Evolutionary conservation across 2,329 filamentous ascomycete species (phyloP).

Genomic region (Graphium sp.): DNA sequence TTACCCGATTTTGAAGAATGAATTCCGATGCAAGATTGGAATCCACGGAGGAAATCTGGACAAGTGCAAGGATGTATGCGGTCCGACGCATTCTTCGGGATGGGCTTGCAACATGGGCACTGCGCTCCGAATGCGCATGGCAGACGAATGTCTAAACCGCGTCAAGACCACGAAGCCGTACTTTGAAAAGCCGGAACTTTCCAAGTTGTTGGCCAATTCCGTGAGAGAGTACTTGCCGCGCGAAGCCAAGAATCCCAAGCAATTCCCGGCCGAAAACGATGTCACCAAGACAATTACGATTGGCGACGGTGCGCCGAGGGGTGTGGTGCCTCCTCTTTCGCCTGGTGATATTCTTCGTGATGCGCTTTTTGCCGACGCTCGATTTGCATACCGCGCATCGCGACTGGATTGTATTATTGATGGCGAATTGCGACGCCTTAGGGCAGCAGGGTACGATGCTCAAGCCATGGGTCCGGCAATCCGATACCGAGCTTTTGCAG

Average conservation of each 20-base stretch:
- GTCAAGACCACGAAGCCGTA: neutral
- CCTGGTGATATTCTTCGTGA: neutral
- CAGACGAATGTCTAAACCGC: no score
- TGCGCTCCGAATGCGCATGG: neutral
- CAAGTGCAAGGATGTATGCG: neutral
- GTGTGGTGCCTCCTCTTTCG: neutral
- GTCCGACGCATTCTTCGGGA: neutral
- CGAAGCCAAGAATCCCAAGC: no score
- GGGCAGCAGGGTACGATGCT: neutral
- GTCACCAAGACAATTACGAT: neutral
- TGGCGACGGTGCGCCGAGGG: neutral
- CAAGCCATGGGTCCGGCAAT: neutral
- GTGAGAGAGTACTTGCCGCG: no score
- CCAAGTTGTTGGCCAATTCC: neutral
- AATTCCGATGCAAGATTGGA: no score
- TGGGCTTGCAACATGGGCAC: neutral
- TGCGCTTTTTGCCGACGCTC: neutral
- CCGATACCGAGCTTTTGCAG: neutral
- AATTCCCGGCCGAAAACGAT: no score
- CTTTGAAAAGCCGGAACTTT: neutral
- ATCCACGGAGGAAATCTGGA: slow-evolving; percentile 12
- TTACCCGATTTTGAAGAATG: no score
- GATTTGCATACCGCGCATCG: neutral
- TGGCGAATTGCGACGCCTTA: no score
- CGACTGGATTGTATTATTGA: neutral